Base-by-base conservation (phyloP, 2,329 filamentous ascomycete genomes). In the Mycosphaerella sp. region DNA sequence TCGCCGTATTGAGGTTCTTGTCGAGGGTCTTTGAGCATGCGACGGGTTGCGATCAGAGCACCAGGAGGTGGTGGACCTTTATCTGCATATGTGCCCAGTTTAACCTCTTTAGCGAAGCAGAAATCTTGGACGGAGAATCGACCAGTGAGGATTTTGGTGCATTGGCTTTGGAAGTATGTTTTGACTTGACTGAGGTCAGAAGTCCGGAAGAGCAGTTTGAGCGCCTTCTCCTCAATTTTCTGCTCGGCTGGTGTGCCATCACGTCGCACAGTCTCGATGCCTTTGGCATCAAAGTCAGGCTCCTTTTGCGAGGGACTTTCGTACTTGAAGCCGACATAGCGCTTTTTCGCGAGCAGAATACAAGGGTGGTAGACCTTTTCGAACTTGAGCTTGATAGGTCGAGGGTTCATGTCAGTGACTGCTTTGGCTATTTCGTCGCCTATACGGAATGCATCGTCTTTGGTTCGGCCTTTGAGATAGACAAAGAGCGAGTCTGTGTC, bases 341-440 rank as follows among this genome's bases (percentile, higher is more conserved):
- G 86, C 67, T 98, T 98, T 73, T 98, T 98, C 14, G 94, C 89
- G 0, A 98, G 78, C 4, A 98, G 77, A 0, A 97, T 83, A 66
- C 91, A 97, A 0, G 94, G 93, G 57, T 95, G 87, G 69, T 98
- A 98, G 1, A 98, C 91, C 62, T 98, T 98, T 67, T 98, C 93
- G 61, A 98, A 96, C 67, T 97, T 97, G 57, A 98, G 84, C 70
- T 95, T 97, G 59, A 98, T 76, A 0, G 93, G 93, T 1, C 85
- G 81, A 2, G 93, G 94, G 64, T 96, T 98, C 74, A 87, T 85
- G 49, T 88, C 80, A 0, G 93, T 97, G 51, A 98, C 82, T 12
- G 85, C 84, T 63, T 86, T 81, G 30, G 90, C 86, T 55, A 98
- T 98, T 65, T 97, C 91, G 60, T 90, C 82, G 27, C 93, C 94